Percentiles rank a stretch among this genome's conserved stretches.
Conservation (phyloP, 495 filamentous ascomycete species). For the Aspergillus egyptiacus region DNA sequence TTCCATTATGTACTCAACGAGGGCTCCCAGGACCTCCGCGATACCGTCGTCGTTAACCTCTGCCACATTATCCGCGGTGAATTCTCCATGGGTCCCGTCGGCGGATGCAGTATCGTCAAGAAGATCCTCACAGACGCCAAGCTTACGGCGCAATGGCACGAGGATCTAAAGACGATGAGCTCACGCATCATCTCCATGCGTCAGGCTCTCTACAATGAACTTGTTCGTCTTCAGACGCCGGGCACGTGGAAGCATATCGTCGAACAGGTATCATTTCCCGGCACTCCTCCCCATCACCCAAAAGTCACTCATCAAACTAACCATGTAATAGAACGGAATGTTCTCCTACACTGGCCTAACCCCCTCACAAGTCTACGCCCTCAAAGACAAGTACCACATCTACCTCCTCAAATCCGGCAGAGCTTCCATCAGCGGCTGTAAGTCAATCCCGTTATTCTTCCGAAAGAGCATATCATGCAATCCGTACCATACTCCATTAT, state of each 20-base stretch:
- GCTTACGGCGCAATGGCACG: constrained; percentile 42
- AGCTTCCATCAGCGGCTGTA: constrained; percentile 45
- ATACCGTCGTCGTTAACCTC: constrained; percentile 38
- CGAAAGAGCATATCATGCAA: too few relatives aligned
- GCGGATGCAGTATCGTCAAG: constrained; percentile 46
- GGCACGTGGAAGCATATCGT: constrained; percentile 48
- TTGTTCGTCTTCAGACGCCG: constrained; percentile 38
- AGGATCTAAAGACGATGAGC: constrained; percentile 47
- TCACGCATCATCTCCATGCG: constrained; percentile 48
- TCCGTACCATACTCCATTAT: too few relatives aligned
- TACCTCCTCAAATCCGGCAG: constrained; percentile 45
- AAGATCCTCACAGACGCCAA: constrained; percentile 38
- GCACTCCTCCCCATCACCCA: background rate
- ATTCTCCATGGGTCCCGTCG: constrained; percentile 45
- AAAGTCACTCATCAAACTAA: constrained; percentile 5
- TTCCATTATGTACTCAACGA: constrained; percentile 43
- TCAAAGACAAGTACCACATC: constrained; percentile 46
- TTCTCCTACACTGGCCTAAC: constrained; percentile 48
- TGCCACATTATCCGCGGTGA: constrained; percentile 44
- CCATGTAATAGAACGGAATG: constrained; percentile 42
- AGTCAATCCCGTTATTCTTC: constrained; percentile 13
- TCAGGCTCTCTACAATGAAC: constrained; percentile 37
- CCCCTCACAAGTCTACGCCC: constrained; percentile 37
- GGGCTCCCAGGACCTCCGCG: constrained; percentile 27
- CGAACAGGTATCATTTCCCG: constrained; percentile 30